Base-by-base conservation (phyloP, 2,329 filamentous ascomycete genomes). In the Pseudopyricularia javanii region DNA sequence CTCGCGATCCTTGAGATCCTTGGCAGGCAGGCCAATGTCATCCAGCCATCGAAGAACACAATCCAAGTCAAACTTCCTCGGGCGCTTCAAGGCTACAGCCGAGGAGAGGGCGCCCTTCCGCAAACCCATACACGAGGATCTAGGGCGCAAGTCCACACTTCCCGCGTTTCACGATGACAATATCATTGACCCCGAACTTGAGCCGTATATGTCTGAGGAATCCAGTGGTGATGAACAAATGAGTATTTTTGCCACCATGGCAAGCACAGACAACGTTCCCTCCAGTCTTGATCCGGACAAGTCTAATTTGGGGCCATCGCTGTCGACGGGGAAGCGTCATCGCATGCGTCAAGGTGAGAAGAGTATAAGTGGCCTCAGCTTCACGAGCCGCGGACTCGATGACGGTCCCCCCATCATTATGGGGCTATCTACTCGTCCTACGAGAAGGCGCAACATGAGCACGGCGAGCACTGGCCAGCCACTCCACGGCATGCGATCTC, bases 101-200 rank as follows among this genome's bases (percentile, higher is more conserved):
- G 88, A 94, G 55, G 88, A 96, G 56, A 79, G 88, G 54, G 91
- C 88, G 0, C 93, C 93, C 0, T 97, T 97, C 59, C 88, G 90
- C 53, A 86, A 85, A 54, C 76, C 82, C 11, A 72, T 76, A 17
- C 82, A 73, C 9, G 81, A 94, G 51, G 85, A 90, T 54, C 70
- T 76, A 49, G 71, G 75, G 4, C 81, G 78, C 57, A 85, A 83
- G 57, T 72, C 80, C 7, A 81, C 82, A 43, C 76, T 95, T 34
- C 85, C 91, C 15, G 90, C 90, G n/a, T 97, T 98, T 60, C 93
- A 98, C 65, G 90, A 93, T 63, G 93, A 98, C 71, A 97, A 93
- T 63, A 95, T 98, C 59, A 97, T 98, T 59, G 93, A 98, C 64
- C 93, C 93, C 1, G 93, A 98, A 62, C 73, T 98, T 52, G 91